Base-by-base conservation (phyloP, 805 yeast species). In the Yamadazyma endophytica region DNA sequence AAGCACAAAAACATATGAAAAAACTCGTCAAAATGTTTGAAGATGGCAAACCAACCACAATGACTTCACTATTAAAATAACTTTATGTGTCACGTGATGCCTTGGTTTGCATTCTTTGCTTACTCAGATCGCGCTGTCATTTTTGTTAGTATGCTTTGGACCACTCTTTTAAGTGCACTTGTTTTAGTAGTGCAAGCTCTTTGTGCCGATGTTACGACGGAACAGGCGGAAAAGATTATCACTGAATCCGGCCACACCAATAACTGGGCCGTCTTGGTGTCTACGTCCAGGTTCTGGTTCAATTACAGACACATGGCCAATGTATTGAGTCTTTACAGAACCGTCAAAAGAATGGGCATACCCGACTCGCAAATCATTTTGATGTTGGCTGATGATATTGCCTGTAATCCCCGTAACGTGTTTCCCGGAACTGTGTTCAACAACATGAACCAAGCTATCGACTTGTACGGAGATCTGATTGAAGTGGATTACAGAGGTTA, bases 291-390 rank as follows among this genome's bases (percentile, higher is more conserved):
- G 37, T 92, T 92, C 61, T 92, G 99, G 99, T 92, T 92, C 70
- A 92, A 92, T 58, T 92, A 92, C 54, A 72, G 98, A 54, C 99
- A 92, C 57, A 86, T 90, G 87, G 97, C 98, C 22, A 92, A 92
- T 58, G 95, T 84, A 18, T 66, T 92, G 44, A 82, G 95, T 52
- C 79, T 92, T 75, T 92, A 92, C 64, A 73, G 98, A 45, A 92
- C 97, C 0, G 97, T 92, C 22, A 92, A 90, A 58, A 70, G 98
- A 46, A 61, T 92, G 31, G 99, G 98, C 2, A 92, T 92, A 16
- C 99, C 99, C 0, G 98, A 92, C 61, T 88, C 96, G 2, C 97
- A 92, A 52, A 92, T 92, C 52, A 89, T 92, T 26, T 65, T 92
- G 46, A 92, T 92, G 97, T 64, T 92, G 31, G 83, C 96, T 26